Conservation (phyloP, 805 yeast species). For the Saturnispora bothae region DNA sequence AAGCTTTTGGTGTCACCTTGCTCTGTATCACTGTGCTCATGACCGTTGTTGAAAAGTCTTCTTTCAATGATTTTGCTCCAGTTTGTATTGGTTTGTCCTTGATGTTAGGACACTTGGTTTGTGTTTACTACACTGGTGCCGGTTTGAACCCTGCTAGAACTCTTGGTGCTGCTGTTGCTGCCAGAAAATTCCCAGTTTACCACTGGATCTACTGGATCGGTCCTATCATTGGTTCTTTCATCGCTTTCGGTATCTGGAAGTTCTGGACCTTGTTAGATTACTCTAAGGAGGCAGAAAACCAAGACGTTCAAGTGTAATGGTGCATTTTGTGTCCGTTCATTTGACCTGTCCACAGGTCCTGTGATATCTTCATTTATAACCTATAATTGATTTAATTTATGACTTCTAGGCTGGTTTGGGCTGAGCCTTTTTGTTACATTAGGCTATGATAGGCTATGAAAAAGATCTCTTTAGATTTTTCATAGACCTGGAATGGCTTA, state of each 20-base stretch:
- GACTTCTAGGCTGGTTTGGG: no score
- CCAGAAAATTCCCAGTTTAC: constrained; percentile 62
- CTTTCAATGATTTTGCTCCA: constrained; percentile 71
- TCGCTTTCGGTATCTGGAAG: constrained; percentile 62
- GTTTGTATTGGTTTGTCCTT: constrained; percentile 73
- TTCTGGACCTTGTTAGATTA: constrained; percentile 35
- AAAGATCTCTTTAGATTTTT: no score
- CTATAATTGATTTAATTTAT: no score
- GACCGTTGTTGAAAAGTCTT: constrained; percentile 75
- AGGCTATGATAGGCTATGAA: no score
- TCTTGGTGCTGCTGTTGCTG: constrained; percentile 63
- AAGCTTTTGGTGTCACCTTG: constrained; percentile 68
- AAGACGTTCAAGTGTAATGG: no score
- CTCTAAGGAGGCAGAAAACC: not conserved
- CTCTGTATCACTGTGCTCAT: constrained; percentile 69
- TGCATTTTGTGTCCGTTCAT: no score
- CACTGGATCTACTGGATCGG: constrained; percentile 95
- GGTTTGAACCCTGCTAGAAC: constrained; percentile 89
- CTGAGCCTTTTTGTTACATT: no score
- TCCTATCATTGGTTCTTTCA: constrained; percentile 59
- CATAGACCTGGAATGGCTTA: no score
- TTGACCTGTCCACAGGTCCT: no score
- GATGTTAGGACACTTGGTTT: constrained; percentile 71
- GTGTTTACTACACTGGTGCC: constrained; percentile 81
- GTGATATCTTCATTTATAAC: no score